Conservation (phyloP, 169 alveolate genomes). For the Neospora caninum region DNA sequence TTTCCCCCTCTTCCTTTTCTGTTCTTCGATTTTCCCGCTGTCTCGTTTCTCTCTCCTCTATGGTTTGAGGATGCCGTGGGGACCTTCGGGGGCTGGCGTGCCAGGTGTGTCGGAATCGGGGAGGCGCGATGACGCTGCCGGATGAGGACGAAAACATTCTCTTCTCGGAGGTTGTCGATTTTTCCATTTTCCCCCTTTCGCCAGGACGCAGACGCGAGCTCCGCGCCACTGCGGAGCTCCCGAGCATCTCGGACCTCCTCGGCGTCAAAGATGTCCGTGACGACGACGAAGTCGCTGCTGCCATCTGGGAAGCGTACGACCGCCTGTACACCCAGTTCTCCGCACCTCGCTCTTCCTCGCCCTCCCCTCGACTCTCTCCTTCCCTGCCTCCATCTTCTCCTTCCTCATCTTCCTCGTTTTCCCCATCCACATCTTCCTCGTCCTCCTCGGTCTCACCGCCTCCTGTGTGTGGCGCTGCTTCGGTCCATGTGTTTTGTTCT, state of each 20-base stretch:
- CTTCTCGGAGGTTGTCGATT: not conserved
- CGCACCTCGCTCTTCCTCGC: not conserved
- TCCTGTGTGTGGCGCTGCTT: too few species aligned
- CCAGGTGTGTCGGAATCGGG: not conserved
- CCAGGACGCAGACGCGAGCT: not conserved
- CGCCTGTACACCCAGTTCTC: not conserved
- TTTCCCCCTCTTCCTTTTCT: too few species aligned
- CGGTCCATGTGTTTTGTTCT: not conserved
- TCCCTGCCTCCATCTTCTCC: not conserved
- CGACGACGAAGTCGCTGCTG: not conserved
- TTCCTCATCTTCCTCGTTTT: not conserved
- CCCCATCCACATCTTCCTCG: not conserved
- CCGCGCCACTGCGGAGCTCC: not conserved
- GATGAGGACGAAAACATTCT: constrained; percentile 25
- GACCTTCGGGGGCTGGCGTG: not conserved
- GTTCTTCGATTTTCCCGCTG: not conserved
- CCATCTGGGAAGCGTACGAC: not conserved
- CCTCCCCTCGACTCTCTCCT: not conserved
- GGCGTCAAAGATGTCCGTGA: not conserved
- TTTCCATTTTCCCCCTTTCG: not conserved
- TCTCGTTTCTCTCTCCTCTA: not conserved
- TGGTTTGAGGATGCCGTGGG: not conserved
- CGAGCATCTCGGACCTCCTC: not conserved
- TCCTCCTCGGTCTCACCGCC: not conserved
- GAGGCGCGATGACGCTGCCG: not conserved